Conservation (phyloP, 2,329 filamentous ascomycete species). For the Trichophyton benhamiae region DNA sequence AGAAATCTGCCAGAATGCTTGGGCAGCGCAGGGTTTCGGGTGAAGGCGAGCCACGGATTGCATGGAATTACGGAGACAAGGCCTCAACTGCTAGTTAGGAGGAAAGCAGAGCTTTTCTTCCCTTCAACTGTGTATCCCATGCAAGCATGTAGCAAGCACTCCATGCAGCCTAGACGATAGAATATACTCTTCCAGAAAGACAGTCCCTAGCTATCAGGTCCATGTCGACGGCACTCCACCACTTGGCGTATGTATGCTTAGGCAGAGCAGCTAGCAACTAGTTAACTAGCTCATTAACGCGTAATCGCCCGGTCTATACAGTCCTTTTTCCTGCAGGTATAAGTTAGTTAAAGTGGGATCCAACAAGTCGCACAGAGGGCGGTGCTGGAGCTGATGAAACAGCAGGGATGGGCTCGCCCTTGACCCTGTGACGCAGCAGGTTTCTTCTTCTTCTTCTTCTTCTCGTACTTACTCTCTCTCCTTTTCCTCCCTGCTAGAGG, state of each 20-base stretch:
- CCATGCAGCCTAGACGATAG: not conserved
- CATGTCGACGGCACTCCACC: not conserved
- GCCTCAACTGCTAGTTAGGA: too few species aligned
- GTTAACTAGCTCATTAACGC: not conserved
- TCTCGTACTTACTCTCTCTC: not conserved
- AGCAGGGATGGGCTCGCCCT: not conserved
- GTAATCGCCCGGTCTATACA: not conserved
- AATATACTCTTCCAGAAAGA: not conserved
- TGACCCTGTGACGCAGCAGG: not conserved
- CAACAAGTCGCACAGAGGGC: not conserved
- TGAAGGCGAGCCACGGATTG: too few species aligned
- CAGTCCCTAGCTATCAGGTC: too few species aligned
- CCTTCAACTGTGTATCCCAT: too few species aligned
- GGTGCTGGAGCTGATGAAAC: not conserved
- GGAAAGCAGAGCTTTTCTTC: too few species aligned
- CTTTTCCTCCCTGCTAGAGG: not conserved
- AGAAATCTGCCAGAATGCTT: too few species aligned
- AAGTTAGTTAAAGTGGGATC: not conserved
- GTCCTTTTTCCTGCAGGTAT: not conserved
- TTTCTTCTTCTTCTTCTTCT: not conserved
- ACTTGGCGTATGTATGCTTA: constrained; percentile 1
- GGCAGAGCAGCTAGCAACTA: not conserved
- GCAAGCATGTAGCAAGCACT: too few species aligned
- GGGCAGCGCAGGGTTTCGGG: too few species aligned
- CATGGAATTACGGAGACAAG: too few species aligned